phyloP scores from a whole-genome alignment of 2,329 filamentous ascomycete species.

The Fusarium dlaminii region DNA sequence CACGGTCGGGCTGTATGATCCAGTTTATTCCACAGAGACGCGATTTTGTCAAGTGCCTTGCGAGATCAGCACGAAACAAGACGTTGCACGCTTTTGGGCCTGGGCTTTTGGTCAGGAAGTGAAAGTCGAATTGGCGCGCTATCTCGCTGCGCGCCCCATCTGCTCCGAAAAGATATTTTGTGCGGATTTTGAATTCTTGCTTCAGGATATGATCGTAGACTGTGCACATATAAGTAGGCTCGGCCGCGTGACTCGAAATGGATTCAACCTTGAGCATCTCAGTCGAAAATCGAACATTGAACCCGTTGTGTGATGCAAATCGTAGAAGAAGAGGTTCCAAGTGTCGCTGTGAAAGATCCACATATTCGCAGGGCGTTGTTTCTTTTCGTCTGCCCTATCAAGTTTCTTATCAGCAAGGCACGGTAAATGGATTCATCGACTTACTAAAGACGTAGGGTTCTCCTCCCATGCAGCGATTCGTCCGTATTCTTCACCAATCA shows the following conservation, averaged over 20 bases:
- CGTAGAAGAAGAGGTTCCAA: not conserved
- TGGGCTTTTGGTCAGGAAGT: not conserved
- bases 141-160: not conserved
- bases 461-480: not conserved
- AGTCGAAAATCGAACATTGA: not conserved
- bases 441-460: rapidly evolving
- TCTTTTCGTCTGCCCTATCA: not conserved
- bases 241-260: rapidly evolving
- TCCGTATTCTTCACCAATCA: not conserved
- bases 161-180: not conserved
- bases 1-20: not conserved
- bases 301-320: not conserved
- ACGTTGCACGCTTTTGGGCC: not conserved
- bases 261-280: rapidly evolving
- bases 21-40: not conserved
- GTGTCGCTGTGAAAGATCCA: not conserved
- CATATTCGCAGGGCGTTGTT: not conserved
- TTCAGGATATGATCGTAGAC: not conserved
- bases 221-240: rapidly evolving
- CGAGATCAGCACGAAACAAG: not conserved
- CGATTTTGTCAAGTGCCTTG: rapidly evolving
- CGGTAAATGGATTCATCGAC: not conserved
- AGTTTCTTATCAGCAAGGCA: rapidly evolving
- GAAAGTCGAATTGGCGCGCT: not conserved
- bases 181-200: not conserved